These are phyloP conservation scores for Coniochaeta sp. DNA, from an alignment of 2,329 filamentous ascomycete species.

Conservation along the genomic window DNA sequence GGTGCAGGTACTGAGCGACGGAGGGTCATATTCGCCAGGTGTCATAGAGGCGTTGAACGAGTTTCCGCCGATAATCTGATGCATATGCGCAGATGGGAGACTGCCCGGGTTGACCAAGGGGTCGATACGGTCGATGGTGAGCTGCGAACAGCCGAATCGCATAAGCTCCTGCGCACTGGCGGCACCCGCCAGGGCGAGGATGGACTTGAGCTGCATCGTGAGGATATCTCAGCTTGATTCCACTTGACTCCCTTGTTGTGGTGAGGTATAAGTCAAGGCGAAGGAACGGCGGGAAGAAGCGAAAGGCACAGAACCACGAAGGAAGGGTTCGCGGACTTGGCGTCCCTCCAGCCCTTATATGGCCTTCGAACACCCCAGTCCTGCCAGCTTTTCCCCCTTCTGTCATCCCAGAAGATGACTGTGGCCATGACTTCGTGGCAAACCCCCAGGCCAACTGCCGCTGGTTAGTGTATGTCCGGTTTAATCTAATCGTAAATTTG, in stretches of 20 bases:
- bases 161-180: slow-evolving; percentile 9
- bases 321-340: neutral
- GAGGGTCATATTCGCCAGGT: slow-evolving; percentile 8
- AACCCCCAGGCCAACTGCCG: neutral
- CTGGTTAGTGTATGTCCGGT: neutral
- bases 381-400: neutral
- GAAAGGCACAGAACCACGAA: neutral
- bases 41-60: slow-evolving; percentile 30
- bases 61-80: slow-evolving; percentile 31
- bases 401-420: neutral
- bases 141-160: slow-evolving; percentile 18
- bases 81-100: slow-evolving; percentile 27
- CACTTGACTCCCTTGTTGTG: neutral
- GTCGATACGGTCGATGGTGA: slow-evolving; percentile 17
- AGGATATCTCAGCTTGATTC: neutral
- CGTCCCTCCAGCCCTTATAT: neutral
- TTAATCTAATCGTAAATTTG: slow-evolving; percentile 2
- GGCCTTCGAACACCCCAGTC: neutral
- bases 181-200: slow-evolving; percentile 3
- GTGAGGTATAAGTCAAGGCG: neutral
- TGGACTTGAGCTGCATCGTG: slow-evolving; percentile 9
- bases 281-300: neutral
- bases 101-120: slow-evolving; percentile 27
- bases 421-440: neutral
- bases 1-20: slow-evolving; percentile 14